A percentile compares a stretch with the other conserved stretches of the same genome.
Conservation (phyloP, 225 moss, liverwort and hornwort species). For the Physcomitrium patens region DNA sequence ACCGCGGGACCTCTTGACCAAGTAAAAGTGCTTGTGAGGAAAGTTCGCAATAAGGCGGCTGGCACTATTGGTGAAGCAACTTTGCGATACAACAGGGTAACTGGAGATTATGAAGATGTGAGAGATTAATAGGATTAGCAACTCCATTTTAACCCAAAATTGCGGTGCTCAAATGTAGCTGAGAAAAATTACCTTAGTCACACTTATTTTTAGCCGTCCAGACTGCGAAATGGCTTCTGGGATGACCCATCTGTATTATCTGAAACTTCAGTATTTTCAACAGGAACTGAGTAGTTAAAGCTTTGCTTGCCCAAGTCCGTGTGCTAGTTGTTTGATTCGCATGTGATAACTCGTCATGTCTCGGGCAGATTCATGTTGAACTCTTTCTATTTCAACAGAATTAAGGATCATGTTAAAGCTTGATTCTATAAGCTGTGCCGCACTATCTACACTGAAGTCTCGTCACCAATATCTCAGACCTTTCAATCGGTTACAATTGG, state of each 20-base stretch:
- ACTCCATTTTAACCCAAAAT: background rate
- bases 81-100: slow-evolving; percentile 79
- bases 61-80: slow-evolving; percentile 93
- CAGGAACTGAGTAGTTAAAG: slow-evolving; percentile 14
- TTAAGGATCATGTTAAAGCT: background rate
- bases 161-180: slow-evolving; percentile 13
- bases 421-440: background rate
- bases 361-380: background rate
- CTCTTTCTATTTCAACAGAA: background rate
- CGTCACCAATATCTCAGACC: background rate
- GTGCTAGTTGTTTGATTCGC: slow-evolving; percentile 17
- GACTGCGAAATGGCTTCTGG: slow-evolving; percentile 11
- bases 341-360: background rate
- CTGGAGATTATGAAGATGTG: slow-evolving; percentile 78
- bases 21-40: slow-evolving; percentile 85
- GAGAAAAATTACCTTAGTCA: background rate
- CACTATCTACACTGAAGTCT: background rate
- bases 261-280: slow-evolving; percentile 24
- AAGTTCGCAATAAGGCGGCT: slow-evolving; percentile 98
- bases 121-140: slow-evolving; percentile 24
- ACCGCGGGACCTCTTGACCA: slow-evolving; percentile 79
- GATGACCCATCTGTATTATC: slow-evolving; percentile 36
- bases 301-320: slow-evolving; percentile 5
- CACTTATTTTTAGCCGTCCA: slow-evolving; percentile 22
- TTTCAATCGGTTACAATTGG: background rate